Percentiles rank a stretch among this genome's conserved stretches.
These are phyloP conservation scores for Diaporthe ampelina DNA, from an alignment of 2,329 filamentous ascomycete genomes.

Conservation along the genomic window DNA sequence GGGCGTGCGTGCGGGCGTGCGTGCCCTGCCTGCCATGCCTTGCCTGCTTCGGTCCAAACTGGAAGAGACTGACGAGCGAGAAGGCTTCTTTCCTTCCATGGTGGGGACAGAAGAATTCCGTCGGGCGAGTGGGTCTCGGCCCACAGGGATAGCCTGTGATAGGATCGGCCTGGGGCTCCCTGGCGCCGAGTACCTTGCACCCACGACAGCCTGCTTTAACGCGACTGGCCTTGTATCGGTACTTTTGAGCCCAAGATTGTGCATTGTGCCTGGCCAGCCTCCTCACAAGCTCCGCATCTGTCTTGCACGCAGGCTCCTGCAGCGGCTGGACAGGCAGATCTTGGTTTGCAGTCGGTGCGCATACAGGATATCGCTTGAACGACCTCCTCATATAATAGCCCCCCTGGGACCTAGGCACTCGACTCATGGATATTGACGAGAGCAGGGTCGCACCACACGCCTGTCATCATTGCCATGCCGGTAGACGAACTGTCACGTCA, in stretches of 20 bases:
- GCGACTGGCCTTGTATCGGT: not conserved
- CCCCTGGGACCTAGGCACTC: not conserved
- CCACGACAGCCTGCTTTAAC: not conserved
- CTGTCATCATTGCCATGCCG: conserved; percentile 36
- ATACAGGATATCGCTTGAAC: not conserved
- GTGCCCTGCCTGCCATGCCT: not conserved
- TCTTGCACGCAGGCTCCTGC: not conserved
- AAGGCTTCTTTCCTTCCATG: conserved; percentile 35
- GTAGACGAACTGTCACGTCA: conserved; percentile 35
- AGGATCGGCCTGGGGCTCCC: conserved; percentile 10
- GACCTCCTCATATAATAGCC: not conserved
- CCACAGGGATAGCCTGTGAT: conserved; percentile 15
- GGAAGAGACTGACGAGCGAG: conserved; percentile 13
- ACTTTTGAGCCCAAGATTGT: conserved; percentile 23
- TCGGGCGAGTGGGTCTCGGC: conserved; percentile 23
- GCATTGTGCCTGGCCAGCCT: conserved; percentile 18
- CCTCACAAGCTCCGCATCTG: not conserved
- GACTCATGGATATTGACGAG: not conserved
- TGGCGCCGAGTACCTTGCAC: conserved; percentile 16
- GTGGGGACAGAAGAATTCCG: conserved; percentile 21
- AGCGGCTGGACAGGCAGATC: conserved; percentile 1
- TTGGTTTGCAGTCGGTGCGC: not conserved
- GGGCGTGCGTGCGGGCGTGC: not conserved
- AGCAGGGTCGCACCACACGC: conserved; percentile 27
- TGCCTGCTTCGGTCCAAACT: not conserved